Evolutionary conservation across 352 stramenopile genomes (phyloP).

Genomic region (Phytopythium mirpurense): DNA sequence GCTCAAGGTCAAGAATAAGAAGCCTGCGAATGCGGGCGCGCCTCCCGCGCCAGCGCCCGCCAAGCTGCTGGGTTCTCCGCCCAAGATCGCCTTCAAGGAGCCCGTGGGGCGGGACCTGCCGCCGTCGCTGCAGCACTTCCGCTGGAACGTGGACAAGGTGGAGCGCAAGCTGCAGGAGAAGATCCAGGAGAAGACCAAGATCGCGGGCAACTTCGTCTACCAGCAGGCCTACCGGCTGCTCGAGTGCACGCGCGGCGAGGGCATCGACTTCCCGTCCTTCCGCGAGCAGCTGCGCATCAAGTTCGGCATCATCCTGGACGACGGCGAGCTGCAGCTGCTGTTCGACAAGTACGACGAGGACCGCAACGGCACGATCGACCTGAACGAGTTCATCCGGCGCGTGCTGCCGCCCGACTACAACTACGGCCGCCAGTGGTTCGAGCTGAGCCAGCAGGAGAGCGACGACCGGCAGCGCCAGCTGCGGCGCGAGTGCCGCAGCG

Average conservation of each 20-base stretch:
- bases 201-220: slow-evolving; percentile 82
- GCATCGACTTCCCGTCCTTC: slow-evolving; percentile 77
- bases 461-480: slow-evolving; percentile 49
- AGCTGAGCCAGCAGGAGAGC: slow-evolving; percentile 62
- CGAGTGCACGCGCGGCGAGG: slow-evolving; percentile 61
- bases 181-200: slow-evolving; percentile 82
- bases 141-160: slow-evolving; percentile 76
- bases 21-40: background rate
- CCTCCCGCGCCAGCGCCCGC: slow-evolving; percentile 1
- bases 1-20: slow-evolving; percentile 37
- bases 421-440: slow-evolving; percentile 69
- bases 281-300: slow-evolving; percentile 69
- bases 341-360: slow-evolving; percentile 87
- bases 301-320: slow-evolving; percentile 75
- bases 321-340: slow-evolving; percentile 60
- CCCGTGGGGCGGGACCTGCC: slow-evolving; percentile 54
- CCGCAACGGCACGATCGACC: slow-evolving; percentile 70
- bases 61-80: slow-evolving; percentile 39
- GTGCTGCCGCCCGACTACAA: slow-evolving; percentile 76
- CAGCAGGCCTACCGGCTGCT: slow-evolving; percentile 82
- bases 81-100: slow-evolving; percentile 58
- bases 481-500: slow-evolving; percentile 53
- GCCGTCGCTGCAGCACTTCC: slow-evolving; percentile 60
- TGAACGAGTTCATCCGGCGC: slow-evolving; percentile 79
- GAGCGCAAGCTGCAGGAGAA: slow-evolving; percentile 82